phyloP scores from a whole-genome alignment of 1,284 basidiomycete genomes.

The Exobasidium cylindrosporum region DNA sequence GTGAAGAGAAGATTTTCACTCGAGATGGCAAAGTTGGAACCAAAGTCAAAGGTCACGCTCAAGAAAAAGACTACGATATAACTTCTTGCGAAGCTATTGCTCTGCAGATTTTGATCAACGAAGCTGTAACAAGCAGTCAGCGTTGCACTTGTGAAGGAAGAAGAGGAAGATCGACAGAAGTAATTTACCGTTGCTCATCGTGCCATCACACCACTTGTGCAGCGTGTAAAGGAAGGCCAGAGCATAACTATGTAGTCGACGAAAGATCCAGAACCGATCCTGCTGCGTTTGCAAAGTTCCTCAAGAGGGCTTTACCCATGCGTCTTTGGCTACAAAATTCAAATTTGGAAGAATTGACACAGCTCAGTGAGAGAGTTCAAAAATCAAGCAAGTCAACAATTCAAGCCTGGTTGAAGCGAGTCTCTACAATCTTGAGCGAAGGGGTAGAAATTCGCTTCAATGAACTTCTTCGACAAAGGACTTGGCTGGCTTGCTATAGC shows the following conservation, averaged over 20 bases:
- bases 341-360: constrained; percentile 61
- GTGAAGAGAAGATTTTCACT: constrained; percentile 1
- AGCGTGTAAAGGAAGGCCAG: constrained; percentile 82
- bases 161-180: constrained; percentile 63
- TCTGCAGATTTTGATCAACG: constrained; percentile 61
- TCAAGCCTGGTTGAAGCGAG: constrained; percentile 68
- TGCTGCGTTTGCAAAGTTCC: constrained; percentile 66
- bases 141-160: constrained; percentile 87
- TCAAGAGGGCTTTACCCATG: constrained; percentile 85
- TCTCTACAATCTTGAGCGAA: constrained; percentile 63
- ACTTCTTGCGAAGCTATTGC: constrained; percentile 25
- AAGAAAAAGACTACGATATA: constrained; percentile 24
- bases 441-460: constrained; percentile 53
- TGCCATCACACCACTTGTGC: constrained; percentile 78
- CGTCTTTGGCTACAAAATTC: constrained; percentile 59
- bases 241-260: constrained; percentile 69
- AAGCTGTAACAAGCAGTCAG: constrained; percentile 71
- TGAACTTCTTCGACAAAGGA: constrained; percentile 65
- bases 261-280: constrained; percentile 62
- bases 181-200: constrained; percentile 68
- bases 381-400: constrained; percentile 61
- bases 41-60: background rate
- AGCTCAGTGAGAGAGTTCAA: constrained; percentile 56
- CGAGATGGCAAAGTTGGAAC: constrained; percentile 5
- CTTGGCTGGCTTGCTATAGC: constrained; percentile 79